phyloP scores from a whole-genome alignment of 768 basidiomycete species.

The Calocybe gangraenosa region DNA sequence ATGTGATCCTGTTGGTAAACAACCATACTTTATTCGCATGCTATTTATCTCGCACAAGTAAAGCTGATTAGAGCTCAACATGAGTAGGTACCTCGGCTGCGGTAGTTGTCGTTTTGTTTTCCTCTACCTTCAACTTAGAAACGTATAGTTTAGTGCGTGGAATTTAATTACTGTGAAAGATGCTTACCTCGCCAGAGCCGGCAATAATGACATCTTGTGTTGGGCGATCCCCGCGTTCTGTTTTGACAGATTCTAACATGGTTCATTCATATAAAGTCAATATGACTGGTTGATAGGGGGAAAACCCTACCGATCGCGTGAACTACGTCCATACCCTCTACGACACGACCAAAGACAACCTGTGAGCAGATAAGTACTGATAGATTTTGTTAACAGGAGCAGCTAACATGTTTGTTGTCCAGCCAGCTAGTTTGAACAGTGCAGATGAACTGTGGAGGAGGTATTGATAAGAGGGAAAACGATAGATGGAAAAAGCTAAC shows the following conservation, averaged over 20 bases:
- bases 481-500: slow-evolving; percentile 19
- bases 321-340: slow-evolving; percentile 92
- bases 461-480: not conserved
- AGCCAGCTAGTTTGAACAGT: slow-evolving; percentile 86
- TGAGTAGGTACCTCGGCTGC: slow-evolving; percentile 91
- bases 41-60: slow-evolving; percentile 28
- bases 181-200: slow-evolving; percentile 81
- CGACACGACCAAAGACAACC: slow-evolving; percentile 91
- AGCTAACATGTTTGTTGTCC: slow-evolving; percentile 79
- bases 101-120: slow-evolving; percentile 46
- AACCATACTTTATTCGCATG: slow-evolving; percentile 52
- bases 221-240: slow-evolving; percentile 70
- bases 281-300: not conserved
- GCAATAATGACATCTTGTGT: slow-evolving; percentile 72
- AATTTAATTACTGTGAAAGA: not conserved
- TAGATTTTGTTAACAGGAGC: not conserved
- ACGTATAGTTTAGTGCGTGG: not conserved
- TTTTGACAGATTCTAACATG: slow-evolving; percentile 66
- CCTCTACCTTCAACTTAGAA: slow-evolving; percentile 30
- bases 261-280: not conserved
- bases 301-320: slow-evolving; percentile 57
- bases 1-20: slow-evolving; percentile 42
- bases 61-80: slow-evolving; percentile 82
- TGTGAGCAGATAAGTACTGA: slow-evolving; percentile 21
- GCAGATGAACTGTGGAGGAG: slow-evolving; percentile 76